Evolutionary conservation across 148 eudicot genomes (phyloP), one percentile per base, ranked within the genome.

Genomic region (Drosera capensis): DNA sequence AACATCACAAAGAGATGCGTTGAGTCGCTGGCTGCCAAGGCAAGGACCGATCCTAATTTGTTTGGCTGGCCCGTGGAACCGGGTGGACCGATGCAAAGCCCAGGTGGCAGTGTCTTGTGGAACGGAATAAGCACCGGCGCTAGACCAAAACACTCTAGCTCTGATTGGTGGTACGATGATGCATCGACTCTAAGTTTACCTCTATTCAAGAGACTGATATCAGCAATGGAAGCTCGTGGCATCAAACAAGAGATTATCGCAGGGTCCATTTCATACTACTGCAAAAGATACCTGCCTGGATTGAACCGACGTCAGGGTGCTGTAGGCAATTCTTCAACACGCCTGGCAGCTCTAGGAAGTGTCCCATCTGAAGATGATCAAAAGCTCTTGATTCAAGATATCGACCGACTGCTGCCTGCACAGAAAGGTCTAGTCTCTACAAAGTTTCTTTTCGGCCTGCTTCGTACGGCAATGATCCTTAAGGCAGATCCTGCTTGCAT

Each of bases 81-180:
- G 24, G 68, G 76, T 57, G 90, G 96, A 26, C 94, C 86, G 17
- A 60, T 87, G 82, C 96, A 87, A 71, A 87, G 94, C 49, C 94
- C 94, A 0, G 86, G 94, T 5, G 94, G 94, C n/a, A 72, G 80
- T 45, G 71, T 88, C 35, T 51, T 88, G 49, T 83, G 96, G 96
- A 88, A 88, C 38, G 96, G 96, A 20, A 82, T 88, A 49, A 82
- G 94, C 78, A 82, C 94, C 1, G 96, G 96, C 17, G 96, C 96
- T 14, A 71, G 82, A 46, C 83, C 78, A 13, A 77, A 64, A 62
- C 64, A 72, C 28, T 46, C 68, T 19, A 80, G 71, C 57, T 60
- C 80, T 2, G 94, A 80, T 71, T 88, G 96, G 96, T 88, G 96
- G 96, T 88, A 79, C 53, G 94, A 83, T 25, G 96, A 88, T 40